phyloP scores from a whole-genome alignment of 140 eudicot genomes.

The Ambrosia hybrid region DNA sequence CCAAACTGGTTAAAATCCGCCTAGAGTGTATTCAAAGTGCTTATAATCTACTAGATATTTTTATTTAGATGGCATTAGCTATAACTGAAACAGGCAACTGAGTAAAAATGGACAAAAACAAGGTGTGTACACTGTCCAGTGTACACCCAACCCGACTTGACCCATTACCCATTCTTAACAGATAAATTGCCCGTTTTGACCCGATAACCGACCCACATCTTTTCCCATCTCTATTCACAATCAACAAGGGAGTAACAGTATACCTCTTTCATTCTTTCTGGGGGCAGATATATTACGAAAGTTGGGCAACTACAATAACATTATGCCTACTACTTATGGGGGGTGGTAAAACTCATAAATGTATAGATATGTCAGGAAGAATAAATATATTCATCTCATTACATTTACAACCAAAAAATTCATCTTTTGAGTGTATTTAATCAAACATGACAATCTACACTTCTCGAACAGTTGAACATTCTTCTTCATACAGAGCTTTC shows the following conservation, averaged over 20 bases:
- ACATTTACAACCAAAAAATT: constrained; percentile 15
- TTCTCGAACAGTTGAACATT: not conserved
- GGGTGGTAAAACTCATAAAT: not conserved
- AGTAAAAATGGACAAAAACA: constrained; percentile 2
- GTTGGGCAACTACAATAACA: not conserved
- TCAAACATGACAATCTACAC: not conserved
- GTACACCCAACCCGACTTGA: constrained; percentile 3
- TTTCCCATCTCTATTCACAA: constrained; percentile 20
- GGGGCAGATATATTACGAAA: not conserved
- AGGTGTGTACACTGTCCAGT: not conserved
- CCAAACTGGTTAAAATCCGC: not conserved
- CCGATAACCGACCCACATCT: not conserved
- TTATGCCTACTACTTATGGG: not conserved
- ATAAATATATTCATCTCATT: not conserved
- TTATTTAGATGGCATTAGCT: not conserved
- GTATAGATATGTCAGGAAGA: not conserved
- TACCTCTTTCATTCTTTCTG: constrained; percentile 7
- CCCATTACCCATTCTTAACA: not conserved
- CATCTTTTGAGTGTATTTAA: not conserved
- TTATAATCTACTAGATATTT: constrained; percentile 2
- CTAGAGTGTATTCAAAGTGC: constrained; percentile 2
- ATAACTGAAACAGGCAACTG: not conserved
- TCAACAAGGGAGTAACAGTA: constrained; percentile 21
- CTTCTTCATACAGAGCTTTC: constrained; percentile 9
- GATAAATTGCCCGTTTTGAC: not conserved